phyloP scores from a whole-genome alignment of 352 stramenopile species.

The Phytophthora niederhauseri region DNA sequence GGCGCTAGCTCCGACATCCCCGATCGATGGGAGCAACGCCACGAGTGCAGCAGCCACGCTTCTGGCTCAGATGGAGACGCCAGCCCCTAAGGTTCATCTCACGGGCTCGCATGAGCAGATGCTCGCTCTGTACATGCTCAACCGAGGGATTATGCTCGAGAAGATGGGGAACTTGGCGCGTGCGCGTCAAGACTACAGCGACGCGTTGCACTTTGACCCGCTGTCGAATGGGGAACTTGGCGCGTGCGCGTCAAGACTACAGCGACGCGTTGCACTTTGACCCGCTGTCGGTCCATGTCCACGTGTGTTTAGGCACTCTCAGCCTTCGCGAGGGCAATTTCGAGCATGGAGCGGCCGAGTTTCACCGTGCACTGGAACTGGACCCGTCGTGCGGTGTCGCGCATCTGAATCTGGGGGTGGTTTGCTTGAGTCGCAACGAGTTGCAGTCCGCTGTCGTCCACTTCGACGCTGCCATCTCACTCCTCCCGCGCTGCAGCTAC shows the following conservation, averaged over 20 bases:
- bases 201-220: slow-evolving; percentile 72
- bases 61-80: slow-evolving; percentile 21
- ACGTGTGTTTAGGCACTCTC: slow-evolving; percentile 72
- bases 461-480: slow-evolving; percentile 57
- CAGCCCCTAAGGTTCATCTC: slow-evolving; percentile 29
- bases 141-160: slow-evolving; percentile 73
- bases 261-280: slow-evolving; percentile 73
- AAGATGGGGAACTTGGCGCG: slow-evolving; percentile 50
- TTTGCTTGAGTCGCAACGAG: slow-evolving; percentile 46
- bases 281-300: slow-evolving; percentile 52
- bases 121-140: slow-evolving; percentile 73
- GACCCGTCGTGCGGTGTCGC: slow-evolving; percentile 60
- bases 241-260: slow-evolving; percentile 61
- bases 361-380: slow-evolving; percentile 53
- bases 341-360: slow-evolving; percentile 36
- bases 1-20: background rate
- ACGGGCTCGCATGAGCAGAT: slow-evolving; percentile 67
- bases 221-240: slow-evolving; percentile 54
- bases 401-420: slow-evolving; percentile 65
- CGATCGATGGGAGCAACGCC: slow-evolving; percentile 2
- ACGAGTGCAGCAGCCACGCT: slow-evolving; percentile 18
- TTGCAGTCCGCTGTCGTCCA: slow-evolving; percentile 40
- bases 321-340: slow-evolving; percentile 49
- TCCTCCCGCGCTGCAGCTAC: slow-evolving; percentile 68
- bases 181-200: slow-evolving; percentile 59